phyloP scores from a whole-genome alignment of 257 asterid species.

The Plantago ovata region DNA sequence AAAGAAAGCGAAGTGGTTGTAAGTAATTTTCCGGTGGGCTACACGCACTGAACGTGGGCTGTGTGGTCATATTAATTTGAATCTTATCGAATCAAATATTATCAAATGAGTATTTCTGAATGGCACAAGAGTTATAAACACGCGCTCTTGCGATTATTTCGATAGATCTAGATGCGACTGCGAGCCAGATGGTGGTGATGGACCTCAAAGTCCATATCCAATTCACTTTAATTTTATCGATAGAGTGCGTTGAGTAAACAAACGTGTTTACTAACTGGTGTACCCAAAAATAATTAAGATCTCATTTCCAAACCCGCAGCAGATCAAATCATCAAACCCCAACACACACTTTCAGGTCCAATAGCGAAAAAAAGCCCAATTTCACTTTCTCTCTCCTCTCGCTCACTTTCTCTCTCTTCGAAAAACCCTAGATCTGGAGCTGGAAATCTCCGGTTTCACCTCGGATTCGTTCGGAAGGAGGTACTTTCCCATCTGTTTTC shows the following conservation, averaged over 20 bases:
- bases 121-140: too few relatives aligned
- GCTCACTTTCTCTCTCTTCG: constrained; percentile 28
- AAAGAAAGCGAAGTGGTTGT: not conserved
- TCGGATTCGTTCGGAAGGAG: constrained; percentile 17
- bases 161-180: too few relatives aligned
- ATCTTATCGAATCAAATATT: too few relatives aligned
- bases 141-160: too few relatives aligned
- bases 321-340: constrained; percentile 32
- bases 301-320: constrained; percentile 17
- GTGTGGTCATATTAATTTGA: constrained; percentile 2
- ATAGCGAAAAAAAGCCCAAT: constrained; percentile 70
- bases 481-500: constrained; percentile 18
- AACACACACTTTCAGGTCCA: constrained; percentile 48
- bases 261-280: not conserved
- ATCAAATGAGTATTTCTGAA: too few relatives aligned
- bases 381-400: constrained; percentile 41
- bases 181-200: constrained; percentile 18
- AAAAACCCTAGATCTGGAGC: constrained; percentile 65
- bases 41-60: constrained; percentile 41
- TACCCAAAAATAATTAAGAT: constrained; percentile 32
- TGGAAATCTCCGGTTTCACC: constrained; percentile 30
- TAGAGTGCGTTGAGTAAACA: too few relatives aligned
- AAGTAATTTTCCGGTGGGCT: constrained; percentile 24
- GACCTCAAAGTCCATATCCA: constrained; percentile 93
- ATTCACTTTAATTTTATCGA: constrained; percentile 33